Evolutionary conservation across 2,329 filamentous ascomycete species (phyloP), one percentile per base, ranked within the genome.

Genomic region (Thermochaetoides dissita): DNA sequence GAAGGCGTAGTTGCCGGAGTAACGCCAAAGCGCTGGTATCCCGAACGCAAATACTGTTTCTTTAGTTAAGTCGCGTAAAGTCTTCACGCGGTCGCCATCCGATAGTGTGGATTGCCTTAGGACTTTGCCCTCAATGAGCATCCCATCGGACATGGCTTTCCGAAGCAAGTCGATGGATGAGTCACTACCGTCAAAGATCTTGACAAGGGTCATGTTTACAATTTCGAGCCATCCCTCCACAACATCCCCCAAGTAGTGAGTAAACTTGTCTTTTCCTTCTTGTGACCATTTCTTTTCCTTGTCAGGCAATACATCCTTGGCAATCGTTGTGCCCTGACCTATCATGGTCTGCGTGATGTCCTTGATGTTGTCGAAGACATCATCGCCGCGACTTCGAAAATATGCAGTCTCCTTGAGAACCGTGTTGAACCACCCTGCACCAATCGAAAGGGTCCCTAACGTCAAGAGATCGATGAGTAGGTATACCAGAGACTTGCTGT

Each of bases 21-120:
- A 39, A 9, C 44, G 43, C 61, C 59, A 63, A 3, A 57, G 35
- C 10, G 44, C 41, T 7, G 60, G 59, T 41, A 63, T 59, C 37
- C 55, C 48, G 36, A 48, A 59, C 36, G 47, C 57, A 41, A 50
- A 61, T 40, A 62, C 17, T 24, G 17, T 24, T 24, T 3, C 17
- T 24, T 24, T 3, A 24, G 17, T 24, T 24, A 24, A 24, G 17
- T 24, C 17, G 17, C 17, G 17, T 24, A 24, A 51, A 33, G 52
- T 37, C 43, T 53, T 57, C 39, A 35, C 8, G 33, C 55, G 40
- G 40, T 47, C 46, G 17, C 30, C 17, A 24, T 49, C 12, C 30
- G 52, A 24, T 24, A 24, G 17, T 24, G 17, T 24, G 17, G 17
- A 24, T 24, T 24, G 17, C 3, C 17, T 24, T 5, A 24, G 17